Base-by-base conservation (phyloP, 176 grass and related monocot species). In the Rhipidocladum racemiflorum region DNA sequence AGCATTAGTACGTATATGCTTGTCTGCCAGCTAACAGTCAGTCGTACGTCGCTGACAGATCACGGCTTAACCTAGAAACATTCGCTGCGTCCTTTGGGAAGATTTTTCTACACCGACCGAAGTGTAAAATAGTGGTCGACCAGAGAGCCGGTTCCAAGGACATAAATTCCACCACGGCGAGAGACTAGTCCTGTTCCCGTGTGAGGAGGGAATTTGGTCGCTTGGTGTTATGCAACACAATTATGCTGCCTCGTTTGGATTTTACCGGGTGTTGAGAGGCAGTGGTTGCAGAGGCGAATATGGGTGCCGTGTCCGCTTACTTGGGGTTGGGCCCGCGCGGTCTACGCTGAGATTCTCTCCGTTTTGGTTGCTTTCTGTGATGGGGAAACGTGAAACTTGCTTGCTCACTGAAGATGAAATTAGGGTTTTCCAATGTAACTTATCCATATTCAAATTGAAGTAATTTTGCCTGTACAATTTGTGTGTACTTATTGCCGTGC, bases 261-360 rank as follows among this genome's bases (percentile, higher is more conserved):
- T 89, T 67, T 85, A 80, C 76, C 69, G 61, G 60, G 20, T 20
- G 32, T 36, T 15, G 70, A 42, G 30, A 38, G 36, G 56, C 45
- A 21, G 81, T 21, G 54, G 78, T 55, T 74, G 63, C 51, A 17
- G 60, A 38, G 76, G 12, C 48, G 81, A 84, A 75, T 51, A 80
- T 80, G 66, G 86, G 57, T 44, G 73, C 45, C 65, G 79, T 43
- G 70, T 23, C n/a, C 38, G 54, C 79, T 15, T 42, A 29, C 51
- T 10, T 18, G 16, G 9, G 34, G 2, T n/a, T 48, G 79, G 75
- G 40, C 55, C 55, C 61, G 28, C 51, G 70, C 50, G 21, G 75
- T 74, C 81, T 61, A 80, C 25, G 82, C 64, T 62, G 51, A 80
- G 82, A 89, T 89, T 85, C 82, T 85, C 82, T 42, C 51, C 43